Base-by-base conservation (phyloP, 2,329 filamentous ascomycete species). In the Blumeria hordei region DNA sequence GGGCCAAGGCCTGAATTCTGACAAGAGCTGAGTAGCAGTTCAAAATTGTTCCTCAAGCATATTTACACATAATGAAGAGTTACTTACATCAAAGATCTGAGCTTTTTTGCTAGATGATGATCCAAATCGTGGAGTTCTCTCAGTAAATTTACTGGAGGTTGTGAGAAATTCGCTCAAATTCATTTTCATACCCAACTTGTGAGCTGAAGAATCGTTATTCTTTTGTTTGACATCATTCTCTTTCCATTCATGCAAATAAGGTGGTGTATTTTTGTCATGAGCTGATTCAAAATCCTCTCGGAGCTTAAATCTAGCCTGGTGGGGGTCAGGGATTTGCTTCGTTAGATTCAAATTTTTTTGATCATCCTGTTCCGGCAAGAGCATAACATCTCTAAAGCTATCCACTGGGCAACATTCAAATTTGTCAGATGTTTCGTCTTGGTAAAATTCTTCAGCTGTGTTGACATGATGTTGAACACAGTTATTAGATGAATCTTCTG, bases 1-100 rank as follows among this genome's bases (percentile, higher is more conserved):
- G 78, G 77, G 0, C 85, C 85, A 12, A 90, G 70, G 62, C 88
- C 81, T 9, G 64, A 72, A 68, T 72, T 75, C 62, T 65, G 59
- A 6, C 37, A 32, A 54, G 9, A 35, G 11, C n/a, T 52, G 12
- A 52, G 49, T 32, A 52, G 12, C 10, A 3, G 11, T 11, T 33
- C 28, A 2, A 35, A 33, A 35, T n/a, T 6, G n/a, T 16, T 2
- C 12, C 2, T 35, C 8, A 52, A 16, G 49, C 9, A 14, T 28
- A 5, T 35, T 4, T 12, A 8, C 0, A 35, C 21, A 28, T 4
- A 28, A 28, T 28, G 4, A 4, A 28, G 21, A 28, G 16, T 28
- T 54, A 53, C 36, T 53, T 65, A 68, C 68, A 56, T 64, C 67
- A 56, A 67, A 62, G 16, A 62, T 61, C 52, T 61, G 63, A 34